Conservation (phyloP, 805 yeast species). For the Hanseniaspora vineae region DNA sequence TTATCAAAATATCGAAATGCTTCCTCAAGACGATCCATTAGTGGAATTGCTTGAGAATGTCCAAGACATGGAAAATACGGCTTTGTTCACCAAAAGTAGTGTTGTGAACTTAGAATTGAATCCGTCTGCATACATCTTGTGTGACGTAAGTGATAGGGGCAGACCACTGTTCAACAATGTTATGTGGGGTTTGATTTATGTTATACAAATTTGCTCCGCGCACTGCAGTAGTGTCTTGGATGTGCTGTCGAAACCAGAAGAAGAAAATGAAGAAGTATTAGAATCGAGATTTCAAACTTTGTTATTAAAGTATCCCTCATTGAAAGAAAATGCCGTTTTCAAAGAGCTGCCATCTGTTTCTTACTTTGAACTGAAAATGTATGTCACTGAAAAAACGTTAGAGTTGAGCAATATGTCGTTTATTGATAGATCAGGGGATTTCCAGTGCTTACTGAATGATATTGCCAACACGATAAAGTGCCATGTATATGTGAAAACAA, state of each 20-base stretch:
- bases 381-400: constrained; percentile 60
- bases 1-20: constrained; percentile 27
- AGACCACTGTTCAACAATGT: constrained; percentile 58
- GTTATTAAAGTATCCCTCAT: constrained; percentile 29
- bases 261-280: constrained; percentile 39
- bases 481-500: constrained; percentile 37
- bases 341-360: constrained; percentile 34
- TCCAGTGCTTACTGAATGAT: constrained; percentile 69
- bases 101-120: constrained; percentile 46
- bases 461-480: constrained; percentile 68
- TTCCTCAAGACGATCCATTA: constrained; percentile 46
- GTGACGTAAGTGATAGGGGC: constrained; percentile 41
- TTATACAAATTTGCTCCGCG: constrained; percentile 45
- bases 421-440: constrained; percentile 54
- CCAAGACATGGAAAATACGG: constrained; percentile 10
- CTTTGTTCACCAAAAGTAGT: constrained; percentile 33
- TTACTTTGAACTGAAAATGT: constrained; percentile 66
- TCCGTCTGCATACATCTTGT: constrained; percentile 34
- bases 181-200: constrained; percentile 69
- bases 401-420: constrained; percentile 60
- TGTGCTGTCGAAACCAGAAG: constrained; percentile 46
- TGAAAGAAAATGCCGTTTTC: constrained; percentile 25
- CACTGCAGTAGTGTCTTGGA: constrained; percentile 2
- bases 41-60: constrained; percentile 29
- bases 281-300: constrained; percentile 52